These are phyloP conservation scores for Hymenotorrendiella dingleyae DNA, from an alignment of 2,329 filamentous ascomycete genomes.

Conservation along the genomic window DNA sequence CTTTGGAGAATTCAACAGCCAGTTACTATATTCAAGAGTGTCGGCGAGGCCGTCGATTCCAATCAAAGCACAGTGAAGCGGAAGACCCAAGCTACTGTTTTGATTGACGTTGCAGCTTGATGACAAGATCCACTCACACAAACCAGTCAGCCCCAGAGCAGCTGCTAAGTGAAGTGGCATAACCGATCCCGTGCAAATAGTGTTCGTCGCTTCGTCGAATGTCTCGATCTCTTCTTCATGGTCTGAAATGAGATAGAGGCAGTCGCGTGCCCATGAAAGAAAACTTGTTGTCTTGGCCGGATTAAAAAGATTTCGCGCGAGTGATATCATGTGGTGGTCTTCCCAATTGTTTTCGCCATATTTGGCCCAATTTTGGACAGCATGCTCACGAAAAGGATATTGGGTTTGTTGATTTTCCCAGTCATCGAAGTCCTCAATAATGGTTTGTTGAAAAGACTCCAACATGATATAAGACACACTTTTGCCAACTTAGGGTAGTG, in stretches of 20 bases:
- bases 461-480: slow-evolving; percentile 4
- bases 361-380: neutral
- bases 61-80: neutral
- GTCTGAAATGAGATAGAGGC: neutral
- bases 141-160: neutral
- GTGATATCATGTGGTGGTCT: neutral
- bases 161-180: slow-evolving; percentile 1
- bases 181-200: neutral
- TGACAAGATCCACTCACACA: neutral
- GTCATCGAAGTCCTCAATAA: neutral
- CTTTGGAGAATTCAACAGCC: too few species aligned
- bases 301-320: neutral
- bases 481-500: neutral
- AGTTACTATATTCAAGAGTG: too few species aligned
- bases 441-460: neutral
- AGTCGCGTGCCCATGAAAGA: neutral
- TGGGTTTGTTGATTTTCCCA: neutral
- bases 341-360: neutral
- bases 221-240: neutral
- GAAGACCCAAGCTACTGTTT: neutral
- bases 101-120: neutral
- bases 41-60: neutral
- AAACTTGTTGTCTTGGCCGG: neutral
- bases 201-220: neutral
- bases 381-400: slow-evolving; percentile 1